Evolutionary conservation across 345 rosid genomes (phyloP), one percentile per base, ranked within the genome.

Genomic region (Eucalyptus microcorys): DNA sequence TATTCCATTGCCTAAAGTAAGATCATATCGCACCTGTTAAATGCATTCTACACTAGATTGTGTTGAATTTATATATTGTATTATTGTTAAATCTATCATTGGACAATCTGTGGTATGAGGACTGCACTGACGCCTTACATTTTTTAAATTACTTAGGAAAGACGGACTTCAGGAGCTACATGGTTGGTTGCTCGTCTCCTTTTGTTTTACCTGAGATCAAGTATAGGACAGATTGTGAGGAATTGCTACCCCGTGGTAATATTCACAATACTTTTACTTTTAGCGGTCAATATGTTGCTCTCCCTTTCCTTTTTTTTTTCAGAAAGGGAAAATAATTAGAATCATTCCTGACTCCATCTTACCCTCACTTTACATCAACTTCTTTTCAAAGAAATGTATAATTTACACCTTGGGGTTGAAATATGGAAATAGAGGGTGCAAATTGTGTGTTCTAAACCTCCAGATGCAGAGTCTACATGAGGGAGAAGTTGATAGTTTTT

Each of bases 231-330:
- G 91, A 92, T 93, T 52, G 91, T 97, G 90, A 94, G 92, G 91
- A 92, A 86, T 79, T 97, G 97, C 91, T 97, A 97, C 91, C 98
- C 99, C 89, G 91, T 94, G 86, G 99, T 96, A 93, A 93, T 96
- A 42, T 76, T 40, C 27, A 76, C 83, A 21, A 10, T 76, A 21
- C 47, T 76, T 32, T 5, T 59, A 87, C 71, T 49, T 83, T 34
- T 52, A 52, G 47, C 24, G 10, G 30, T 76, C 47, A 76, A 76
- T 21, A 14, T 3, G 9, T 40, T 76, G 84, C 5, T 76, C 84
- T 68, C 80, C 40, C 30, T 76, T 40, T 76, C 47, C 27, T 40
- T 76, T 21, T 76, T 40, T 76, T 47, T 76, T 22, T 76, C 84
- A 76, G 21, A 21, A 22, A 40, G 84, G 84, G 84, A 40, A 76